Evolutionary conservation across 345 rosid genomes (phyloP).

Genomic region (Brassica nigra): DNA sequence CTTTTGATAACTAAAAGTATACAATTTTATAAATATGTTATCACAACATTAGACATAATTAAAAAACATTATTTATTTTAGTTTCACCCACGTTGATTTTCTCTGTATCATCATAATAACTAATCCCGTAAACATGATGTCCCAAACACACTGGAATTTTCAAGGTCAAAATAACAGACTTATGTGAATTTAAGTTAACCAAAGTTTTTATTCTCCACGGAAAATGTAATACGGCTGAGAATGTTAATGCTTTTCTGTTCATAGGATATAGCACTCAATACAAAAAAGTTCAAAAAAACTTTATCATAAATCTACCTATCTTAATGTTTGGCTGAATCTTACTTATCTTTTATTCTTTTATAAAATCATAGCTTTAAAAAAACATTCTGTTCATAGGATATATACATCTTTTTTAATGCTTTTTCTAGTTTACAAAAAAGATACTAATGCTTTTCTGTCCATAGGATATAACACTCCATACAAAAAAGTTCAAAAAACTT

Average conservation of each 20-base stretch:
- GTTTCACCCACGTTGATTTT: too few species aligned
- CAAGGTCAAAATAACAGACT: not conserved
- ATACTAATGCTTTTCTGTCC: not conserved
- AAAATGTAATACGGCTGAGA: not conserved
- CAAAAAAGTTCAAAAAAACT: slow-evolving; percentile 6
- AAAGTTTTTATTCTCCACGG: not conserved
- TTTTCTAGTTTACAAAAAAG: too few species aligned
- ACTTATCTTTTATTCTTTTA: too few species aligned
- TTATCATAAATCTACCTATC: slow-evolving; percentile 12
- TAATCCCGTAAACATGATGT: too few species aligned
- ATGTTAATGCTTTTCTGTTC: not conserved
- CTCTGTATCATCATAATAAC: too few species aligned
- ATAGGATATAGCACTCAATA: slow-evolving; percentile 3
- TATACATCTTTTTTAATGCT: too few species aligned
- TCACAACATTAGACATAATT: too few species aligned
- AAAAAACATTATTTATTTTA: too few species aligned
- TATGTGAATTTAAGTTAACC: not conserved
- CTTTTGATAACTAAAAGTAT: too few species aligned
- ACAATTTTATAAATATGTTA: too few species aligned
- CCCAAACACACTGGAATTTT: not conserved
- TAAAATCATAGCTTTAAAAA: not conserved
- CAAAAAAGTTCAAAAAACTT: slow-evolving; percentile 6
- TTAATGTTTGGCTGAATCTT: not conserved
- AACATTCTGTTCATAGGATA: too few species aligned
- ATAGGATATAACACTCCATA: slow-evolving; percentile 2